Evolutionary conservation across 495 filamentous ascomycete genomes (phyloP), one percentile per base, ranked within the genome.

Genomic region (Talaromyces nanjingensis): DNA sequence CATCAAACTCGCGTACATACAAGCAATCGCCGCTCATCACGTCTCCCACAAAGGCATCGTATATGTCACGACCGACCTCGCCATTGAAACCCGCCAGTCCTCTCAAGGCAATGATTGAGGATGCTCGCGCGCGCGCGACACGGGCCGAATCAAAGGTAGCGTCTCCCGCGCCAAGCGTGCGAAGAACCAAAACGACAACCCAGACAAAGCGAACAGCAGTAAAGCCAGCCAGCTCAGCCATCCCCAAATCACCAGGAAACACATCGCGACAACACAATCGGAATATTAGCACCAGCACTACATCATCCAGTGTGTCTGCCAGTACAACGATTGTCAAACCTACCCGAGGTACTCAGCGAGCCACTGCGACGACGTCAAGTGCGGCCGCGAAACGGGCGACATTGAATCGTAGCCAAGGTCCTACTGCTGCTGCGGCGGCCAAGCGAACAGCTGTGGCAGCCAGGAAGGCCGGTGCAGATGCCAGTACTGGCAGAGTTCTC

Each of bases 1-100:
- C 91, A 0, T 85, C 86, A 27, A 94, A 96, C 71, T 90, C 89
- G 2, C 83, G 89, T 29, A 83, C 87, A 16, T 78, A 86, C 56
- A 87, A 84, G 3, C 79, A 82, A 60, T 87, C 86, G 4, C 85
- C 85, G 7, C 74, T 84, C 67, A 74, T 74, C 22, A 70, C 73
- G 2, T 79, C 79, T 16, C 76, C 73, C 12, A 73, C 77, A 24
- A 78, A 77, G 49, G 73, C 80, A 9, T 78, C 80, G 4, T 78
- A 81, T 55, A 65, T 85, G 3, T 76, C 84, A 4, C 81, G 77
- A 11, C 82, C 81, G 7, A 76, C 78, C 16, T 85, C 85, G 18
- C 81, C 84, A 12, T 66, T 86, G 20, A 85, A 86, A 67, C 77
- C 79, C 7, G 74, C 74, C 5, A 79, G 81, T 61, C 77, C 79